Evolutionary conservation across 2,329 filamentous ascomycete species (phyloP), one percentile per base, ranked within the genome.

Genomic region (Rutstroemia sydowiana): DNA sequence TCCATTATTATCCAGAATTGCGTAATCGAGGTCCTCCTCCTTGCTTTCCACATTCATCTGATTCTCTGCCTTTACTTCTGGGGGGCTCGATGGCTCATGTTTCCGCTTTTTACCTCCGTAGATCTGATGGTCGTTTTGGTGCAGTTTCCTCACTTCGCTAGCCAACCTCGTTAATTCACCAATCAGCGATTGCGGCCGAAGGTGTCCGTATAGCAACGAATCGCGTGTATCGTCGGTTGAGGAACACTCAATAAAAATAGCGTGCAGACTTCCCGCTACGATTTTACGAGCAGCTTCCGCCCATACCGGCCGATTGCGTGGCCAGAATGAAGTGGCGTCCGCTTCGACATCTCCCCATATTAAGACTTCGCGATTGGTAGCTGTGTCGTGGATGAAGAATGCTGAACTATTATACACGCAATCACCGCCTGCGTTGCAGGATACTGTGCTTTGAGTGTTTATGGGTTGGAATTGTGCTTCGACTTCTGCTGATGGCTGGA

Each of bases 321-420:
- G 90, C 1, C 81, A 85, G 2, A 92, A 70, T 0, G 89, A 95
- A 23, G 97, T 70, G 8, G 82, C 85, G 68, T 98, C 93, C 0
- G 93, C 90, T 65, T 98, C 93, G 34, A 97, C 88, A 59, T 98
- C 93, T 16, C 93, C 93, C 65, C 96, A 97, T 45, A 98, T 87
- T 54, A 98, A 79, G 2, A 97, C 80, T 69, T 98, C 92, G 30
- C 78, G 78, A 1, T 80, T 78, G 0, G 82, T 86, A 1, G 71
- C 66, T 31, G 84, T 74, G 54, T 93, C 87, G 34, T 88, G 86
- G 58, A 98, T 87, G 68, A 98, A 97, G 69, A 91, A 97, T 0
- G 89, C 92, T 16, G 90, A 93, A 57, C 88, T 95, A 66, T 96
- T 89, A 55, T 88, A 85, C 1, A 90, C 86, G 60, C 85, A 90